These are phyloP conservation scores for Fragilaria crotonensis DNA, from an alignment of 108 stramenopile species.

Conservation along the genomic window DNA sequence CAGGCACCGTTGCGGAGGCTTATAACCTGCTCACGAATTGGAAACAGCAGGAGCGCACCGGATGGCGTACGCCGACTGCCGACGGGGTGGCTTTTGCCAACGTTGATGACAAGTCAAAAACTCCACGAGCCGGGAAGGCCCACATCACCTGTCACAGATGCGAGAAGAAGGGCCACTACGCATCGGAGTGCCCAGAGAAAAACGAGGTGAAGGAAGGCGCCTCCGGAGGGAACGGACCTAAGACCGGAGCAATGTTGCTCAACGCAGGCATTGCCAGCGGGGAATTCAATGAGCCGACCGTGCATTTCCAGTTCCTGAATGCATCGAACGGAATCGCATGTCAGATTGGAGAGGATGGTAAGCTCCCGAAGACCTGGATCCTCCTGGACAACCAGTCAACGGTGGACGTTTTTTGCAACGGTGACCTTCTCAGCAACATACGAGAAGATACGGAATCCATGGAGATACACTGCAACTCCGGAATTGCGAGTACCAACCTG, in stretches of 20 bases:
- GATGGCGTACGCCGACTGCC: neutral
- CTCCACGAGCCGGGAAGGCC: neutral
- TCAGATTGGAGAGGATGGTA: neutral
- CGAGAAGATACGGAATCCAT: neutral
- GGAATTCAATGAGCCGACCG: neutral
- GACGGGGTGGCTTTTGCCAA: neutral
- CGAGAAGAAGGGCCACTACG: neutral
- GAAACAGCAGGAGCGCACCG: neutral
- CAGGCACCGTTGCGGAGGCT: conserved; percentile 15
- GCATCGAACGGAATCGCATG: neutral
- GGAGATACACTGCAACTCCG: conserved; percentile 15
- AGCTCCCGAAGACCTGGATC: conserved; percentile 6
- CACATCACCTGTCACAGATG: neutral
- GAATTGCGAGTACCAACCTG: conserved; percentile 1
- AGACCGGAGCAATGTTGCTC: neutral
- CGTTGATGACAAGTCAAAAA: neutral
- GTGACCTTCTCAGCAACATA: conserved; percentile 16
- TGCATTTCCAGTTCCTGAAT: neutral
- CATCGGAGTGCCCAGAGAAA: neutral
- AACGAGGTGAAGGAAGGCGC: neutral
- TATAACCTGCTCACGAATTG: conserved; percentile 8
- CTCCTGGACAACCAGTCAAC: conserved; percentile 34
- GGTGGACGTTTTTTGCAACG: conserved; percentile 18
- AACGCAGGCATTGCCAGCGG: neutral
- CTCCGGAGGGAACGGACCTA: neutral